A percentile compares a stretch with the other conserved stretches of the same genome.
Evolutionary conservation across 1,284 basidiomycete genomes (phyloP).

Genomic region (Phylloboletellus chloephorus): DNA sequence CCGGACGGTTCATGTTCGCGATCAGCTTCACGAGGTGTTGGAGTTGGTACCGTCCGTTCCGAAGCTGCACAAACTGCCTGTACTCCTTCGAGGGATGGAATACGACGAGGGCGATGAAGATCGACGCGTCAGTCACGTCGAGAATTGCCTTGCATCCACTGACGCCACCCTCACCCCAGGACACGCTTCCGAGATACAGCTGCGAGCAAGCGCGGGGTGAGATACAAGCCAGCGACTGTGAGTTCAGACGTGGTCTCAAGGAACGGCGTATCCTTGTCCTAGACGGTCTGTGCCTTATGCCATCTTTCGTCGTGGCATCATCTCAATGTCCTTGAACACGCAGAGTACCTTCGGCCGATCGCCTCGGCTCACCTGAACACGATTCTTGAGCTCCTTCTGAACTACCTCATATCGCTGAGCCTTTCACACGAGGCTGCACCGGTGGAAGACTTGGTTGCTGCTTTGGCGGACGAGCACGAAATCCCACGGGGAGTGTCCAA

Average conservation of each 20-base stretch:
- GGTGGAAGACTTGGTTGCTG: slow-evolving; percentile 48
- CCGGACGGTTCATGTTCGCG: slow-evolving; percentile 53
- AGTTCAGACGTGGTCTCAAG: slow-evolving; percentile 59
- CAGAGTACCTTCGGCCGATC: slow-evolving; percentile 68
- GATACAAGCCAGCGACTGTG: slow-evolving; percentile 75
- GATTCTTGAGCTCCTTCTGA: slow-evolving; percentile 70
- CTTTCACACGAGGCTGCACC: slow-evolving; percentile 46
- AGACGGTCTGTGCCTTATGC: slow-evolving; percentile 49
- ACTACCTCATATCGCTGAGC: slow-evolving; percentile 56
- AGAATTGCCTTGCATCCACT: slow-evolving; percentile 1
- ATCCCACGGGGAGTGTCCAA: slow-evolving; percentile 53
- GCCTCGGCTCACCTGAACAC: slow-evolving; percentile 58
- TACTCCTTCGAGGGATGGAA: slow-evolving; percentile 56
- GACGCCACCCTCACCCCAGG: slow-evolving; percentile 10
- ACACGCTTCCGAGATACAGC: slow-evolving; percentile 37
- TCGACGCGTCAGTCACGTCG: slow-evolving; percentile 28
- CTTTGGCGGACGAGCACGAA: slow-evolving; percentile 72
- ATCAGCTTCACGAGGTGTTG: slow-evolving; percentile 70
- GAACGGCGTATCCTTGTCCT: slow-evolving; percentile 68
- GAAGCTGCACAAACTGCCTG: slow-evolving; percentile 62
- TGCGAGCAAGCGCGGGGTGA: slow-evolving; percentile 57
- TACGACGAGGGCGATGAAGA: slow-evolving; percentile 62
- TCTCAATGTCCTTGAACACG: slow-evolving; percentile 2
- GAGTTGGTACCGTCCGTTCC: slow-evolving; percentile 73
- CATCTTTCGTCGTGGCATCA: not conserved